Base-by-base conservation (phyloP, 139 green algal genomes). In the Haematococcus sp. region DNA sequence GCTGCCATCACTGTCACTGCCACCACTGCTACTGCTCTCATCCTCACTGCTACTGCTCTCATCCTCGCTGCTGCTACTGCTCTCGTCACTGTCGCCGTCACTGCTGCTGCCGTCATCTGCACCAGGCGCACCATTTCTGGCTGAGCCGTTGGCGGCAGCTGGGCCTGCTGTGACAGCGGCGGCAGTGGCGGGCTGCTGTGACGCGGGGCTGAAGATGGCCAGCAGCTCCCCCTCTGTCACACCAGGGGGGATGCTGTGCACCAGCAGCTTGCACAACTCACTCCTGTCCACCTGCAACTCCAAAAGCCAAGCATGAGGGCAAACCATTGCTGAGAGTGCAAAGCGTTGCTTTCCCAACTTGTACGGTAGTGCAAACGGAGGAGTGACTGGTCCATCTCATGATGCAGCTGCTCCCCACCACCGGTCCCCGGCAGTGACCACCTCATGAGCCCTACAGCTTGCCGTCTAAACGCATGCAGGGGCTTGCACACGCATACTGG, bases 231-330 rank as follows among this genome's bases (percentile, higher is more conserved):
- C 46, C 28, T 75, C 71, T 28, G 63, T 70, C 22, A 56, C 63
- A 25, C 43, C 35, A 19, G 27, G 31, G 9, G 79, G 74, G 3
- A 84, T 60, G 4, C 46, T 63, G 70, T 90, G 82, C 23, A 89
- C 75, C 11, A 83, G 63, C 46, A 90, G 80, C 82, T 89, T 87
- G 65, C 54, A 46, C 61, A 81, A 72, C 9, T 89, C 79, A 1
- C 63, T 60, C 22, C 79, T 74, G 2, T 76, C 49, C 4, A 88
- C 81, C 76, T 83, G 70, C 46, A 59, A 4, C 20, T 51, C n/a
- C n/a, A n/a, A n/a, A n/a, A n/a, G n/a, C n/a, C n/a, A n/a, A n/a
- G n/a, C n/a, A n/a, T n/a, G n/a, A n/a, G n/a, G n/a, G n/a, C n/a
- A n/a, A n/a, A n/a, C n/a, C n/a, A n/a, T n/a, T n/a, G n/a, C n/a